Conservation (phyloP, 2,329 filamentous ascomycete genomes). For the Bertia moriformis region DNA sequence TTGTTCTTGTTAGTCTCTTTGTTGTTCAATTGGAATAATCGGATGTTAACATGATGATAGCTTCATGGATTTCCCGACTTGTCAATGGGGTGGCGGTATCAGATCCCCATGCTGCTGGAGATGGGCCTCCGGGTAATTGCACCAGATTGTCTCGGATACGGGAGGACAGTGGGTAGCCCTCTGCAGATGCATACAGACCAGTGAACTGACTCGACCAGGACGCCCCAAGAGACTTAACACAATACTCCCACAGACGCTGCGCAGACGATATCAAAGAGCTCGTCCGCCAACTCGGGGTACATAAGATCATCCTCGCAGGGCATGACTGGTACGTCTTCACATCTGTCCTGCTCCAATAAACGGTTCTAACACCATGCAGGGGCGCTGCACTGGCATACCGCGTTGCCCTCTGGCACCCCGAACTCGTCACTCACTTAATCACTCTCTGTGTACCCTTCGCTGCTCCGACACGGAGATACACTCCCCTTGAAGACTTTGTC, state of each 20-base stretch:
- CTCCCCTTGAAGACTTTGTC: slow-evolving; percentile 18
- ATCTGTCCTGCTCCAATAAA: not conserved
- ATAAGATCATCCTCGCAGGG: slow-evolving; percentile 43
- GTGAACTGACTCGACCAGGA: not conserved
- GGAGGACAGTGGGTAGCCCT: slow-evolving; percentile 35
- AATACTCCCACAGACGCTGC: slow-evolving; percentile 40
- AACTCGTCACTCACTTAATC: slow-evolving; percentile 43
- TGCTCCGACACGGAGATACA: slow-evolving; percentile 24
- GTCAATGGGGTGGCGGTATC: slow-evolving; percentile 47
- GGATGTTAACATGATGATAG: not conserved
- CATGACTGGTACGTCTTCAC: slow-evolving; percentile 36
- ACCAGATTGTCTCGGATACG: slow-evolving; percentile 51
- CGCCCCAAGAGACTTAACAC: slow-evolving; percentile 26
- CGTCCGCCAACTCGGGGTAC: slow-evolving; percentile 31
- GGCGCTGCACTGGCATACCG: slow-evolving; percentile 48
- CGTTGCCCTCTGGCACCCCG: slow-evolving; percentile 42
- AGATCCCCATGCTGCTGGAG: slow-evolving; percentile 40
- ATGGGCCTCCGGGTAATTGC: slow-evolving; percentile 42
- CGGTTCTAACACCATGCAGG: slow-evolving; percentile 8
- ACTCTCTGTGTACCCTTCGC: slow-evolving; percentile 44
- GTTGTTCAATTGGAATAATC: not conserved
- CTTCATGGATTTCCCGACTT: slow-evolving; percentile 49
- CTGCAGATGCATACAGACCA: not conserved
- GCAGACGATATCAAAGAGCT: slow-evolving; percentile 47
- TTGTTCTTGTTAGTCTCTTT: not conserved